A percentile compares a stretch with the other conserved stretches of the same genome.
phyloP scores from a whole-genome alignment of 768 basidiomycete genomes.

The Boletus reticuloceps region DNA sequence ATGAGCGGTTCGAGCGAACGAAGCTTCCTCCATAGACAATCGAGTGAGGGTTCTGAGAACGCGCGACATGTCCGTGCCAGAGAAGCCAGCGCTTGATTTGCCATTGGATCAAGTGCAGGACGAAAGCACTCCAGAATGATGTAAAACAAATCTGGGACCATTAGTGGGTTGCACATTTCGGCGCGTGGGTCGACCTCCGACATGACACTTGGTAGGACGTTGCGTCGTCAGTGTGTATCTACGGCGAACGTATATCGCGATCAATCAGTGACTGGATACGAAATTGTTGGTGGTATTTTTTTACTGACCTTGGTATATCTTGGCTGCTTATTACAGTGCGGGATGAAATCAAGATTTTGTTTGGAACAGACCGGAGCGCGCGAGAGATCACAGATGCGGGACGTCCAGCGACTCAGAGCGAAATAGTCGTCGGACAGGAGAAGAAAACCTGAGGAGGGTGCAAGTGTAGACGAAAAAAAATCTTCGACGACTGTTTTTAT shows the following conservation, averaged over 20 bases:
- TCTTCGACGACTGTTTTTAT: too few relatives aligned
- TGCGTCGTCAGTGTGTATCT: background rate
- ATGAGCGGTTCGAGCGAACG: conserved; percentile 12
- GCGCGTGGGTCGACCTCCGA: background rate
- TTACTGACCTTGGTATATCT: too few relatives aligned
- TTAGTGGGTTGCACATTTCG: background rate
- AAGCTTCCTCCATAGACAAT: conserved; percentile 8
- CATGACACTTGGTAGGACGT: background rate
- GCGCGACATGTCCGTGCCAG: conserved; percentile 10
- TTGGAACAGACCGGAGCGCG: too few relatives aligned
- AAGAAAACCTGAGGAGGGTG: too few relatives aligned
- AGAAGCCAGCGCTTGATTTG: background rate
- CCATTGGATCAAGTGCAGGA: background rate
- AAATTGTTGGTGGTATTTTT: too few relatives aligned
- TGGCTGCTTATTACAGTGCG: too few relatives aligned
- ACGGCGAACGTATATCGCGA: background rate
- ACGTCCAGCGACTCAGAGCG: too few relatives aligned
- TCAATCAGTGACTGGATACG: too few relatives aligned
- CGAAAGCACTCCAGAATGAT: conserved; percentile 1
- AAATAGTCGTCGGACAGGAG: too few relatives aligned
- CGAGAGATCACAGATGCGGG: too few relatives aligned
- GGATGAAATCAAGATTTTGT: too few relatives aligned
- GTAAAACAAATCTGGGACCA: conserved; percentile 9
- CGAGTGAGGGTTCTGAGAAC: conserved; percentile 9
- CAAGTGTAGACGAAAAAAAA: too few relatives aligned